phyloP scores from a whole-genome alignment of 176 grass and related monocot genomes.

The Carex kokanica region DNA sequence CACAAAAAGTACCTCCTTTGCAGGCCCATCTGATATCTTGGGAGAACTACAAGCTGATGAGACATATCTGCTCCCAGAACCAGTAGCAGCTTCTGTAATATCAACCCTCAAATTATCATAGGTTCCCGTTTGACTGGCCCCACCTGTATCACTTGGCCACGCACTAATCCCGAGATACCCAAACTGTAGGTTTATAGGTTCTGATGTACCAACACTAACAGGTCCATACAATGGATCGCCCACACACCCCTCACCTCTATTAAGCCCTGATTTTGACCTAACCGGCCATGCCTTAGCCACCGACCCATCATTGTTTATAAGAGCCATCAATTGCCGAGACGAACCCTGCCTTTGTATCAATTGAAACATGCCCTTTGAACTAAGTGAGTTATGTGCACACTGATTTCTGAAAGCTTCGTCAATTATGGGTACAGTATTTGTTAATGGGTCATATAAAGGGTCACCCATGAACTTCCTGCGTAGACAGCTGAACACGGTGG shows the following conservation, averaged over 20 bases:
- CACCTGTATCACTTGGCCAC: slow-evolving; percentile 75
- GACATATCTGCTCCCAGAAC: slow-evolving; percentile 44
- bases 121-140: slow-evolving; percentile 69
- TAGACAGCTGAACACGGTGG: slow-evolving; percentile 75
- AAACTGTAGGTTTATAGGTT: slow-evolving; percentile 88
- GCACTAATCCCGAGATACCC: slow-evolving; percentile 83
- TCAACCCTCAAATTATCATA: slow-evolving; percentile 42
- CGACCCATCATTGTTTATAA: slow-evolving; percentile 77
- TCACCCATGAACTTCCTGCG: slow-evolving; percentile 50
- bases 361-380: slow-evolving; percentile 94
- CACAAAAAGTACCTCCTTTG: slow-evolving; percentile 58
- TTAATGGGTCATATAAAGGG: slow-evolving; percentile 54
- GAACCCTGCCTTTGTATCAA: slow-evolving; percentile 82
- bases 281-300: slow-evolving; percentile 88
- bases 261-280: slow-evolving; percentile 40
- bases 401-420: slow-evolving; percentile 80
- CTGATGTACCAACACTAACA: slow-evolving; percentile 56
- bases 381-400: slow-evolving; percentile 58
- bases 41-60: slow-evolving; percentile 59
- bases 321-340: slow-evolving; percentile 79
- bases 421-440: slow-evolving; percentile 65
- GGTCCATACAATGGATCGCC: slow-evolving; percentile 76
- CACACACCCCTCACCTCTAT: slow-evolving; percentile 41
- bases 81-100: slow-evolving; percentile 41
- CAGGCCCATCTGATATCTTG: slow-evolving; percentile 52